Conservation (phyloP, 164 flowering plant genomes). For the Vitis rupestris region DNA sequence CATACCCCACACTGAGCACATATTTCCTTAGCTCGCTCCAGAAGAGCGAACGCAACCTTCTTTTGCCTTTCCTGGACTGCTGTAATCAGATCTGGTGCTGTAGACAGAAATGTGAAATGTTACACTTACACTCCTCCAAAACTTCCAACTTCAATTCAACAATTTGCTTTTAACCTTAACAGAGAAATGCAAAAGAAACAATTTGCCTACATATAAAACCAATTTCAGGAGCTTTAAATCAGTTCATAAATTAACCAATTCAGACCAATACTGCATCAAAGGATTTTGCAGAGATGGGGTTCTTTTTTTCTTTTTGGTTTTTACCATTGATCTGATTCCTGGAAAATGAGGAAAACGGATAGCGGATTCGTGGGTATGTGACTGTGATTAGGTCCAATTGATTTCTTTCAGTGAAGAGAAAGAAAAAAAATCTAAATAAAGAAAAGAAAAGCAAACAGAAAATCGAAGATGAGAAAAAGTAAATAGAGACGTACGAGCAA, state of each 20-base stretch:
- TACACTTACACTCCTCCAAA: not conserved
- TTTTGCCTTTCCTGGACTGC: slow-evolving; percentile 46
- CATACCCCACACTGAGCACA: slow-evolving; percentile 53
- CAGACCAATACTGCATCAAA: not conserved
- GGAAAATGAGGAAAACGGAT: not conserved
- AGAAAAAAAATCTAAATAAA: not conserved
- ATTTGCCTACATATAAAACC: too few relatives aligned
- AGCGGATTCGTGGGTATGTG: too few relatives aligned
- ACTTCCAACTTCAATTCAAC: not conserved
- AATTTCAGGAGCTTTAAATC: too few relatives aligned
- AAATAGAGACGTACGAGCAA: slow-evolving; percentile 33
- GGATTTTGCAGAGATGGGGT: too few relatives aligned
- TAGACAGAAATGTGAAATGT: not conserved
- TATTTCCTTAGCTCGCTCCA: slow-evolving; percentile 53
- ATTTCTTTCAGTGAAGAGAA: too few relatives aligned
- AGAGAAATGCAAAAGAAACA: not conserved
- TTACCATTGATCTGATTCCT: too few relatives aligned
- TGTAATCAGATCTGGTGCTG: slow-evolving; percentile 50
- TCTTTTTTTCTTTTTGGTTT: too few relatives aligned
- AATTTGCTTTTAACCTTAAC: too few relatives aligned
- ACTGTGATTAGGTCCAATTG: too few relatives aligned
- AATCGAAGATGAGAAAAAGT: not conserved
- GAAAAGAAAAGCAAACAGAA: not conserved
- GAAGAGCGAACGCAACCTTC: slow-evolving; percentile 32
- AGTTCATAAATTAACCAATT: not conserved